Percentiles rank a stretch among this genome's conserved stretches.
These are phyloP conservation scores for Penicillium waksmanii DNA, from an alignment of 495 filamentous ascomycete species.

Conservation along the genomic window DNA sequence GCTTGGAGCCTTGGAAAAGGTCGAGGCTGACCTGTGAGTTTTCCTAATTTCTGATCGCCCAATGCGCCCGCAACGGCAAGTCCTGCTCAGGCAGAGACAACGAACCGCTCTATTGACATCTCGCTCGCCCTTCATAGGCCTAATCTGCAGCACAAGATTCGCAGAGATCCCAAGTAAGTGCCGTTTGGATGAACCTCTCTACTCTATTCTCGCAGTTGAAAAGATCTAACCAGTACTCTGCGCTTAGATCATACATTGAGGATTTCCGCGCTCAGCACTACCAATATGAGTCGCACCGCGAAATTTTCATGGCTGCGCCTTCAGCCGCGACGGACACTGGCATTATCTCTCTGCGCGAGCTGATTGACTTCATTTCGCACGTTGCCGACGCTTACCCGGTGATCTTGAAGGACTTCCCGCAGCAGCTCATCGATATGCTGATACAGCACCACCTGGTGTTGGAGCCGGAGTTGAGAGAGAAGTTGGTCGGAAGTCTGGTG, in stretches of 20 bases:
- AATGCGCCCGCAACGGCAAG: conserved; percentile 21
- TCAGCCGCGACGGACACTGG: conserved; percentile 74
- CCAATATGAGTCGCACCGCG: conserved; percentile 87
- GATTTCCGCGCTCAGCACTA: conserved; percentile 88
- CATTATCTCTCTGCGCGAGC: conserved; percentile 77
- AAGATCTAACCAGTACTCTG: conserved; percentile 9
- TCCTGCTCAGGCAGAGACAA: conserved; percentile 16
- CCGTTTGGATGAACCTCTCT: neutral
- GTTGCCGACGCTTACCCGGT: conserved; percentile 91
- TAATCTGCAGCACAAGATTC: conserved; percentile 86
- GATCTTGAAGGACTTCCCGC: conserved; percentile 73
- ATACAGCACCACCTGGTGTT: conserved; percentile 78
- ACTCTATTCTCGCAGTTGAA: conserved; percentile 2
- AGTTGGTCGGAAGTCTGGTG: conserved; percentile 89
- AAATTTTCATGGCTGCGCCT: conserved; percentile 86
- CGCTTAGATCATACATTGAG: conserved; percentile 71
- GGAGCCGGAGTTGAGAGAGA: conserved; percentile 83
- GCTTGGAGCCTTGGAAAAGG: conserved; percentile 88
- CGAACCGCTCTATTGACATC: conserved; percentile 25
- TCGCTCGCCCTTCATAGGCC: conserved; percentile 51
- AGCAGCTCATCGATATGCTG: conserved; percentile 80
- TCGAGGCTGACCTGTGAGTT: conserved; percentile 82
- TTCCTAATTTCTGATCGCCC: conserved; percentile 15
- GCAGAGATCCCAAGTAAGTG: conserved; percentile 75
- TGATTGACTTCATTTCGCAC: conserved; percentile 89